Conservation (phyloP, 1,284 basidiomycete genomes). For the Ceratorhiza oryzae-sativae region DNA sequence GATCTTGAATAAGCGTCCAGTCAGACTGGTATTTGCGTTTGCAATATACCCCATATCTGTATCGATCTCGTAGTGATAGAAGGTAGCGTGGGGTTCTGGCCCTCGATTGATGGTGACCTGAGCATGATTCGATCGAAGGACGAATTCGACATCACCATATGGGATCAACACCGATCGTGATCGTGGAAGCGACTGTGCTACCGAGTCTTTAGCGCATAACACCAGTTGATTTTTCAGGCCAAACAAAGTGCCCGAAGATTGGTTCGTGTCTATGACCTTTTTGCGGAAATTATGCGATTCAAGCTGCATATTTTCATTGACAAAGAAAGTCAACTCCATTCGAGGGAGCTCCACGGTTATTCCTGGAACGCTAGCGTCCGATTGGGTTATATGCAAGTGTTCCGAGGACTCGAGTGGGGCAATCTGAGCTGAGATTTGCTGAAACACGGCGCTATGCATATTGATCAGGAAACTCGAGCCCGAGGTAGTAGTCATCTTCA, state of each 20-base stretch:
- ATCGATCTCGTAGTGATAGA: slow-evolving; percentile 53
- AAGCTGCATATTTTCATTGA: slow-evolving; percentile 39
- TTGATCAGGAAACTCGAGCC: not conserved
- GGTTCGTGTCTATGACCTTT: slow-evolving; percentile 47
- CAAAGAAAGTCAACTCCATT: slow-evolving; percentile 42
- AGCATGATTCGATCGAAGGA: slow-evolving; percentile 32
- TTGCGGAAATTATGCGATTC: slow-evolving; percentile 43
- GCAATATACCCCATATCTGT: slow-evolving; percentile 52
- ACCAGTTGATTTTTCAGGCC: slow-evolving; percentile 46
- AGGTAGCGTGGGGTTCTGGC: slow-evolving; percentile 7
- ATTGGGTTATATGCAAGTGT: slow-evolving; percentile 5
- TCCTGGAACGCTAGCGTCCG: not conserved
- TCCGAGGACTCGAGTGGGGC: slow-evolving; percentile 12
- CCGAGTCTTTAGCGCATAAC: slow-evolving; percentile 21
- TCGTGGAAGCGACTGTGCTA: slow-evolving; percentile 25
- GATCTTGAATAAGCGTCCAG: slow-evolving; percentile 53
- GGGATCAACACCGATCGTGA: slow-evolving; percentile 52
- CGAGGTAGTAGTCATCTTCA: too few relatives aligned
- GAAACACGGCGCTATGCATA: not conserved
- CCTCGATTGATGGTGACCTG: slow-evolving; percentile 12
- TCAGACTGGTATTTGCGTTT: slow-evolving; percentile 48
- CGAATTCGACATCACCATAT: slow-evolving; percentile 47
- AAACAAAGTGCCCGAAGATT: slow-evolving; percentile 47
- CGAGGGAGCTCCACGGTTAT: slow-evolving; percentile 41
- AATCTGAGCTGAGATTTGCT: not conserved